Base-by-base conservation (phyloP, 345 rosid genomes). In the Eucalyptus viminalis region DNA sequence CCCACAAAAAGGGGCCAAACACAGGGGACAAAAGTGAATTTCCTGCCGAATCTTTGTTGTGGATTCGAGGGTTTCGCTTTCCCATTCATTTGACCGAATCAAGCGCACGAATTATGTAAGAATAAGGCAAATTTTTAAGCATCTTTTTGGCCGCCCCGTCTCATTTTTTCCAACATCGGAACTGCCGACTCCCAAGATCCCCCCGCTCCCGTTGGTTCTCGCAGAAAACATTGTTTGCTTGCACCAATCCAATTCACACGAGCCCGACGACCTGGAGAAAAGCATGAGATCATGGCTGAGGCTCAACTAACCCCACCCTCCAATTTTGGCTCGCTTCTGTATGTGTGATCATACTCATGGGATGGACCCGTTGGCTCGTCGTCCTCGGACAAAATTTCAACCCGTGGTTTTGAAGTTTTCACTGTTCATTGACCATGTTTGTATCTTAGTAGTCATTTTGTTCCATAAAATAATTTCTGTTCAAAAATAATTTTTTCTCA, bases 401-500 rank as follows among this genome's bases (percentile, higher is more conserved):
- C 76, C 76, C 37, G 0, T 31, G 76, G 21, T 67, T 67, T 31
- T 67, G 43, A 34, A 31, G 80, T 4, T 16, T 19, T 3, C 14
- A 12, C 8, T 19, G 4, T 34, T 34, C 24, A 16, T 69, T 31
- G 43, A 69, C 80, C 43, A 16, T 16, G 4, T 34, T 19, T 16
- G 6, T 11, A 31, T 3, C 1, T 49, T 14, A 14, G 10, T 19
- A 53, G 10, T 19, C 9, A 53, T 53, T 53, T 53, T 53, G 11
- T 53, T 53, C 1, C 1, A 4, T 53, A 0, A 1, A 53, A 53
- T 19, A 19, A 53, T 53, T 53, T 53, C 0, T 21, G 0, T 2
- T 53, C 0, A 53, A 1, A 19, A 53, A 19, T 17, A 7, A 1
- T 7, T 53, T 53, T 19, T 17, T 53, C 0, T 15, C 6, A 53